phyloP scores from a whole-genome alignment of 108 stramenopile genomes.

The Skeletonema potamos region DNA sequence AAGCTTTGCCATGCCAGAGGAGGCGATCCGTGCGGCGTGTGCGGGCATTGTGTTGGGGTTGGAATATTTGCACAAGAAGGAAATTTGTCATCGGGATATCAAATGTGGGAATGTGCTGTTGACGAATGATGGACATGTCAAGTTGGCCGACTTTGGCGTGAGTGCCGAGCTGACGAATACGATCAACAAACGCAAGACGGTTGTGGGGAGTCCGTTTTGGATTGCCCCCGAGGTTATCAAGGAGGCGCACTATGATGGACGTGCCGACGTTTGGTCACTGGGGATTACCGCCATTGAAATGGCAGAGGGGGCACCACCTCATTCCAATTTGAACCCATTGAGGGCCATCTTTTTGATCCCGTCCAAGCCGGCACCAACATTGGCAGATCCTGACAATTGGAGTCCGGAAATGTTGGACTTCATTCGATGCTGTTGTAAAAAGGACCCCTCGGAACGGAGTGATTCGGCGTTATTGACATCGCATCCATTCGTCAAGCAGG shows the following conservation, averaged over 20 bases:
- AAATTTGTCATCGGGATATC: constrained; percentile 94
- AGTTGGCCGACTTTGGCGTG: constrained; percentile 94
- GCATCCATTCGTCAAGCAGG: constrained; percentile 84
- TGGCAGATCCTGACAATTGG: constrained; percentile 90
- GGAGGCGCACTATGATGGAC: constrained; percentile 94
- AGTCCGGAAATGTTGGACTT: constrained; percentile 91
- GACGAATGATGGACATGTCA: constrained; percentile 85
- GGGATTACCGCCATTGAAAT: constrained; percentile 98
- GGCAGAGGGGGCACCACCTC: constrained; percentile 98
- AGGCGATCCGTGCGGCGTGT: constrained; percentile 83
- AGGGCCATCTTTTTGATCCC: constrained; percentile 90
- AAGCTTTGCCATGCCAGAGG: constrained; percentile 61
- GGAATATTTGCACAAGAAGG: constrained; percentile 89
- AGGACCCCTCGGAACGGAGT: constrained; percentile 81
- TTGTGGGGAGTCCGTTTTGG: constrained; percentile 99
- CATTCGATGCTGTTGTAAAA: constrained; percentile 85
- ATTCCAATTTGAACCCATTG: constrained; percentile 91
- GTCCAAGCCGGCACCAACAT: constrained; percentile 82
- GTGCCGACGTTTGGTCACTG: constrained; percentile 97
- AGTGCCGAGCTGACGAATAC: constrained; percentile 92
- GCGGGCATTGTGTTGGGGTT: constrained; percentile 87
- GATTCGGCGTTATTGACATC: constrained; percentile 76
- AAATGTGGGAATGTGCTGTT: constrained; percentile 95
- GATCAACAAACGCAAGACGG: constrained; percentile 93
- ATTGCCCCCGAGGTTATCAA: constrained; percentile 98